Evolutionary conservation across 805 yeast species (phyloP), one percentile per base, ranked within the genome.

Genomic region (Kodamaea restingae): DNA sequence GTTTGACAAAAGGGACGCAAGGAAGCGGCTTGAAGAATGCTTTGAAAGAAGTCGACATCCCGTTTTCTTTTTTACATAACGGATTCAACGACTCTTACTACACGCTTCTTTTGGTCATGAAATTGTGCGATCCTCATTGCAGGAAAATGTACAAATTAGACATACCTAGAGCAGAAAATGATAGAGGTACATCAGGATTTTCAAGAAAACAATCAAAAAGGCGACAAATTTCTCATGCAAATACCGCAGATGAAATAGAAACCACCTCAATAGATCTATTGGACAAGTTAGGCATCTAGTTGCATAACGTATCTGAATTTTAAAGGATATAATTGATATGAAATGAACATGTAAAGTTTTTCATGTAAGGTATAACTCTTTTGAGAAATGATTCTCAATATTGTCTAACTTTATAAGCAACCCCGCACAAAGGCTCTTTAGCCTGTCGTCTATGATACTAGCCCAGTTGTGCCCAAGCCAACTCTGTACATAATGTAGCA

Each of bases 81-180:
- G 88, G 84, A 2, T 85, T 81, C 2, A 82, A 82, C 50, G 90
- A 82, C 55, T 77, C 86, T 5, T 76, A 78, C 49, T 80, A 70
- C 46, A 82, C 88, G 0, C 55, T 81, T 34, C 40, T 73, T 21
- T 62, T 75, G n/a, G 69, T 75, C 7, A 44, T 80, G 50, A 66
- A 68, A 25, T 50, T 77, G 41, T 64, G 78, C 36, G 85, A 80
- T 52, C 42, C 42, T 1, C 15, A 34, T 18, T 27, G 30, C 18
- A 39, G 42, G 24, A n/a, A 6, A 4, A 8, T 35, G 10, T 35
- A 35, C n/a, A 18, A 28, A 9, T 35, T 35, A 30, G 38, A 35
- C 15, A 11, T 15, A 10, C 37, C 21, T 12, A 7, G 15, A 18
- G 24, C 21, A 7, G 25, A 11, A 4, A 4, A 15, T 2, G 12